phyloP scores from a whole-genome alignment of 176 grass and related monocot species.

The Triticum monococcum region DNA sequence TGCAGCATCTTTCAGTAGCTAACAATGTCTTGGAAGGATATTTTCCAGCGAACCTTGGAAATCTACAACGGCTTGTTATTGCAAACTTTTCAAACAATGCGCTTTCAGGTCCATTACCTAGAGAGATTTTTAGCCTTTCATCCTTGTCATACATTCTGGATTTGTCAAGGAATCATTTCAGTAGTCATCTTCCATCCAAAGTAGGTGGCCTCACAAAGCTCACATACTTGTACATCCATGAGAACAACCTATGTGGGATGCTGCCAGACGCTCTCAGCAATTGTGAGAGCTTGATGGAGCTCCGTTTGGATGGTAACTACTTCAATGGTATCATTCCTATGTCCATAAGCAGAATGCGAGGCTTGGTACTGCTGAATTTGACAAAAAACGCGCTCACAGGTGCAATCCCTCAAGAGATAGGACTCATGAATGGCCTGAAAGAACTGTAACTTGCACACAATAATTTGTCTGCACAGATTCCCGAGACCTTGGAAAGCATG shows the following conservation, averaged over 20 bases:
- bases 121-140: conserved; percentile 8
- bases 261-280: conserved; percentile 26
- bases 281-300: conserved; percentile 39
- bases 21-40: conserved; percentile 10
- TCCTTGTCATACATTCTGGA: conserved; percentile 28
- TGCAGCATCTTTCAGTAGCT: neutral
- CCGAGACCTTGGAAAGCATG: conserved; percentile 19
- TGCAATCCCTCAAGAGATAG: conserved; percentile 44
- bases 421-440: conserved; percentile 34
- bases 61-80: neutral
- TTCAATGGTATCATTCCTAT: conserved; percentile 36
- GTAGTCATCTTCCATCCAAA: conserved; percentile 20
- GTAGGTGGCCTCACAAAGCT: conserved; percentile 41
- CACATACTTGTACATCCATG: conserved; percentile 29
- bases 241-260: conserved; percentile 33
- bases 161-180: conserved; percentile 33
- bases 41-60: conserved; percentile 10
- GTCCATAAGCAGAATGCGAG: conserved; percentile 43
- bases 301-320: conserved; percentile 38
- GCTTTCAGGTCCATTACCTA: neutral
- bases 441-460: conserved; percentile 44
- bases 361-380: conserved; percentile 38
- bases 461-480: conserved; percentile 42
- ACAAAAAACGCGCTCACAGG: conserved; percentile 39
- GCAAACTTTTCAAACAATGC: conserved; percentile 12